Base-by-base conservation (phyloP, 176 grass and related monocot species). In the Hsuehochloa calcarea region DNA sequence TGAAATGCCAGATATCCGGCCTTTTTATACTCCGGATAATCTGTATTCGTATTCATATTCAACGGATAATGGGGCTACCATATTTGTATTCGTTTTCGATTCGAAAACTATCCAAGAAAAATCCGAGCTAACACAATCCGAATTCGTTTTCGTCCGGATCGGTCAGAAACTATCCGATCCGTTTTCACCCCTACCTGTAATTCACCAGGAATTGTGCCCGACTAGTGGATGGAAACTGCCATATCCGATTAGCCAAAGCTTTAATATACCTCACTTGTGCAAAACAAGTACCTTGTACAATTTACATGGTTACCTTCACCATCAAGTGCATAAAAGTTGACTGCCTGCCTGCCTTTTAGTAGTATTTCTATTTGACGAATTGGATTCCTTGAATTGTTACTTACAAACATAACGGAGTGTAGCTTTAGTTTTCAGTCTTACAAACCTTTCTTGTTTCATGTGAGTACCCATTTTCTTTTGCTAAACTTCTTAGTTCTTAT, bases 401-500 rank as follows among this genome's bases (percentile, higher is more conserved):
- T 44, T 65, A 64, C 38, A 45, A 25, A 11, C 54, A 77, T 70
- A 81, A 70, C 22, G 25, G 25, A 37, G 23, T 65, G 52, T 25
- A 69, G 44, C 54, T 71, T 61, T 72, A 39, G 13, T 46, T 84
- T 79, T 71, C 63, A 67, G 11, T 71, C 62, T 20, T 70, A 59
- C 59, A 77, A 77, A 31, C 31, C 20, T 80, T 80, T 67, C 15
- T 46, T 74, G 37, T 78, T 76, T 63, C 14, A 25, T 87, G 22
- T 13, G 50, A 67, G 12, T 60, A 34, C 50, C 74, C 46, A 9
- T 71, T 80, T 63, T 58, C 46, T 79, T 49, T 61, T 27, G 65
- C 79, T 75, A 72, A 92, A 47, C 34, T 74, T 80, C 51, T 31
- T 61, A 75, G 37, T 73, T 82, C 15, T 29, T 84, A 60, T 59